phyloP scores from a whole-genome alignment of 179 eudicot species.

The Carnegiea gigantea region DNA sequence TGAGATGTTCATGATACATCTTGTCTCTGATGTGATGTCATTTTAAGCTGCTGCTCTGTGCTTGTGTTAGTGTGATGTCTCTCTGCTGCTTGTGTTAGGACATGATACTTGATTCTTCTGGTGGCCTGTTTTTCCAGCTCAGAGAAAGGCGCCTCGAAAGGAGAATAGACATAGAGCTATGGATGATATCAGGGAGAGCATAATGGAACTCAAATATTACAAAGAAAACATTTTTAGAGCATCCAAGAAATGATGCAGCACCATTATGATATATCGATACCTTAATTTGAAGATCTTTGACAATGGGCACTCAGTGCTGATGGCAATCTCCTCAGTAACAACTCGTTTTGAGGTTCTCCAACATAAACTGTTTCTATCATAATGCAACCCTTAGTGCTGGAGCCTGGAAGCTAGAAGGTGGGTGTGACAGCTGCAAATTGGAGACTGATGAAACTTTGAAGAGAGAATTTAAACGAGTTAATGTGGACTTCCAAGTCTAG shows the following conservation, averaged over 20 bases:
- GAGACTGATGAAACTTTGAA: background rate
- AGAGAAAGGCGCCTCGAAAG: slow-evolving; percentile 69
- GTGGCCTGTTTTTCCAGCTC: slow-evolving; percentile 24
- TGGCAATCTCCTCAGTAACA: background rate
- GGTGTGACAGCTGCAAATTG: background rate
- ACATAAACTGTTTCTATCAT: background rate
- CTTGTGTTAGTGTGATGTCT: too few relatives aligned
- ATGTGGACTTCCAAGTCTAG: background rate
- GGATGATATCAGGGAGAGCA: slow-evolving; percentile 92
- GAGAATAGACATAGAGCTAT: slow-evolving; percentile 72
- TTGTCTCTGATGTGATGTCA: background rate
- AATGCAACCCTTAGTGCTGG: background rate
- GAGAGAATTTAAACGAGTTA: background rate
- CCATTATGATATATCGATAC: background rate
- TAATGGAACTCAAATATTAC: slow-evolving; percentile 74
- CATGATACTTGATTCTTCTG: background rate
- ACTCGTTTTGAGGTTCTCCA: background rate
- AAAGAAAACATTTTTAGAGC: slow-evolving; percentile 65
- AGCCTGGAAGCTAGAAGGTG: background rate
- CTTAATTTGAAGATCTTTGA: background rate
- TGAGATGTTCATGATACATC: background rate
- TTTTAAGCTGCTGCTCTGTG: too few relatives aligned
- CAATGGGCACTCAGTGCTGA: background rate
- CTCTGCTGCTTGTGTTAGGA: background rate
- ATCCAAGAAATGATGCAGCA: slow-evolving; percentile 41